Conservation (phyloP, 805 yeast species). For the Metschnikowia aberdeeniae region DNA sequence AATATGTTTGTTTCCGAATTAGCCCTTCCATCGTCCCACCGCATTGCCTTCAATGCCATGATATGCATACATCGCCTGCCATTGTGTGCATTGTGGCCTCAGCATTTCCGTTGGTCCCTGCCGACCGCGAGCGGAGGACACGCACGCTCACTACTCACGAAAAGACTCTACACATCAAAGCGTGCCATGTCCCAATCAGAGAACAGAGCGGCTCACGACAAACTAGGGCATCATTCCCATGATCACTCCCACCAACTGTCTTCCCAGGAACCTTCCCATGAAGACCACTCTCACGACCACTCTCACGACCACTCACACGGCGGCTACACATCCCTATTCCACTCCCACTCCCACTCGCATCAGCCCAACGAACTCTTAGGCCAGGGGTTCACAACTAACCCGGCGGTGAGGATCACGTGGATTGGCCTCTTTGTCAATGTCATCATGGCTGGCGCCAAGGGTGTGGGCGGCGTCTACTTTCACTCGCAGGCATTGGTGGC, state of each 20-base stretch:
- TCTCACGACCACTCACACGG: slow-evolving; percentile 17
- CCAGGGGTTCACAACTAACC: slow-evolving; percentile 45
- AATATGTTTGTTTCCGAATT: background rate
- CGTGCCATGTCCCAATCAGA: background rate
- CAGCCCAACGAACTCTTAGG: slow-evolving; percentile 40
- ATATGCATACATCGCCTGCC: background rate
- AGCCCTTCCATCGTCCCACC: background rate
- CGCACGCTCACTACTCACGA: slow-evolving; percentile 1
- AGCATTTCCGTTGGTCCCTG: background rate
- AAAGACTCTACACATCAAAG: background rate
- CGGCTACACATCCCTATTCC: slow-evolving; percentile 17
- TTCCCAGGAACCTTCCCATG: background rate
- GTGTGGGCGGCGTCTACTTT: slow-evolving; percentile 84
- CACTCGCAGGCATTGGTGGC: slow-evolving; percentile 94
- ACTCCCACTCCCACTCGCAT: slow-evolving; percentile 30
- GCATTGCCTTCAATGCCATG: too few species aligned
- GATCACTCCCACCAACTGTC: slow-evolving; percentile 5
- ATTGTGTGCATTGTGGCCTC: background rate
- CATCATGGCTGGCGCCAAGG: slow-evolving; percentile 82
- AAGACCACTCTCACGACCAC: slow-evolving; percentile 12
- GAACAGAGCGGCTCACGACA: too few species aligned
- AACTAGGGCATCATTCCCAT: background rate
- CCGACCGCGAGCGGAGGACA: background rate
- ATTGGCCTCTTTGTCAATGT: slow-evolving; percentile 81
- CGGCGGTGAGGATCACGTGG: slow-evolving; percentile 92